Percentiles rank a stretch among this genome's conserved stretches.
These are phyloP conservation scores for Mucor saturninus DNA, from an alignment of 371 early-diverging fungal species.

Conservation along the genomic window DNA sequence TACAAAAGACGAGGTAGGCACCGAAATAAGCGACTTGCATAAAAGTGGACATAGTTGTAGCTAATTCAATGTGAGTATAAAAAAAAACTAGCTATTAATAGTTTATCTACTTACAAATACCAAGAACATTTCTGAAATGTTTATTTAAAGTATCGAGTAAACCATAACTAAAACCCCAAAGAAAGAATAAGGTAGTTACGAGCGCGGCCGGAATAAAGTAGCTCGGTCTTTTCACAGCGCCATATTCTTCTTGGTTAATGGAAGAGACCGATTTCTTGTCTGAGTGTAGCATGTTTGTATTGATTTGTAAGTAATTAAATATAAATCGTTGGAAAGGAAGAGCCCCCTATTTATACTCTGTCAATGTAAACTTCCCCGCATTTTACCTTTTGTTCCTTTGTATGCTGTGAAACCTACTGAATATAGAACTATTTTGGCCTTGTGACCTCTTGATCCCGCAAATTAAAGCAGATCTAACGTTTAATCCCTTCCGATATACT, in stretches of 20 bases:
- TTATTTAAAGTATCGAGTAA: conserved; percentile 53
- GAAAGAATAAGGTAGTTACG: conserved; percentile 50
- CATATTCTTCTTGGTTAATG: not conserved
- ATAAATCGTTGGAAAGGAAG: no score
- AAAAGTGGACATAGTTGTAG: conserved; percentile 50
- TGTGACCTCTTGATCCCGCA: no score
- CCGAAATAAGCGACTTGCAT: conserved; percentile 60
- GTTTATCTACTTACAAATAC: conserved; percentile 36
- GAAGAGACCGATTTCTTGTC: not conserved
- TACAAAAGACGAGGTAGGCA: conserved; percentile 52
- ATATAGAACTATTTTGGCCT: no score
- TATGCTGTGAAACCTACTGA: no score
- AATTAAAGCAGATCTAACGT: no score
- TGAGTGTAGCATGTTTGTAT: not conserved
- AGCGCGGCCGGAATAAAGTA: conserved; percentile 29
- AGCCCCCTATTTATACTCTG: no score
- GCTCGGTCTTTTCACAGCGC: not conserved
- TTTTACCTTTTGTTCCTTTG: no score
- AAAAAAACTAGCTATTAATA: no score
- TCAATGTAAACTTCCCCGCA: no score
- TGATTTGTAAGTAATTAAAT: no score
- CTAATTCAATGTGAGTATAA: conserved; percentile 14
- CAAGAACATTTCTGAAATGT: conserved; percentile 47
- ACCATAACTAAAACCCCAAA: conserved; percentile 59
- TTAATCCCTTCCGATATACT: no score